Base-by-base conservation (phyloP, 169 alveolate genomes). In the Amoebophrya sp. region DNA sequence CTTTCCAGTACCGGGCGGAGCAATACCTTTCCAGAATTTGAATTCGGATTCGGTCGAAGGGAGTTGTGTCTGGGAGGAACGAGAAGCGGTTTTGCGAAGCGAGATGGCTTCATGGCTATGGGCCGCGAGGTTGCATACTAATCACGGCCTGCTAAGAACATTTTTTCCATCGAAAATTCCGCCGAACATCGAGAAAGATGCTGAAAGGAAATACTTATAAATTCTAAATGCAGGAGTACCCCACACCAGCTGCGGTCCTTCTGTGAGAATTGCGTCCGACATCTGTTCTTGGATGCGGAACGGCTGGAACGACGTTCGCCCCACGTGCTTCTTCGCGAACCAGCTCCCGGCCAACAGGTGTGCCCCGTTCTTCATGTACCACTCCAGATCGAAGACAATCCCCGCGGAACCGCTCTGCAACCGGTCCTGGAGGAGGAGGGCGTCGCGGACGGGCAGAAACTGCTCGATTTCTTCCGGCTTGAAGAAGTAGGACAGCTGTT, bases 1-100 rank as follows among this genome's bases (percentile, higher is more conserved):
- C 90, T 91, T 91, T 26, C 93, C 93, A 38, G 93, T 91, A n/a
- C 93, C 93, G 31, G 93, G 93, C 88, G 93, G 93, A n/a, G 93
- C 93, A 31, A 91, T 91, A 88, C n/a, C n/a, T n/a, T n/a, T n/a
- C n/a, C n/a, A n/a, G n/a, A n/a, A n/a, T n/a, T n/a, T n/a, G n/a
- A n/a, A n/a, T n/a, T n/a, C n/a, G n/a, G n/a, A n/a, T n/a, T n/a
- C n/a, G n/a, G n/a, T n/a, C n/a, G n/a, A n/a, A n/a, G n/a, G n/a
- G n/a, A n/a, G n/a, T n/a, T n/a, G n/a, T n/a, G n/a, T n/a, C n/a
- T n/a, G n/a, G n/a, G n/a, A n/a, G n/a, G n/a, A n/a, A n/a, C n/a
- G n/a, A n/a, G n/a, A n/a, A n/a, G n/a, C n/a, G n/a, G n/a, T n/a
- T n/a, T n/a, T n/a, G n/a, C n/a, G n/a, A n/a, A n/a, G n/a, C n/a